Evolutionary conservation across 2,329 filamentous ascomycete species (phyloP), one percentile per base, ranked within the genome.

Genomic region (Venturia nashicola): DNA sequence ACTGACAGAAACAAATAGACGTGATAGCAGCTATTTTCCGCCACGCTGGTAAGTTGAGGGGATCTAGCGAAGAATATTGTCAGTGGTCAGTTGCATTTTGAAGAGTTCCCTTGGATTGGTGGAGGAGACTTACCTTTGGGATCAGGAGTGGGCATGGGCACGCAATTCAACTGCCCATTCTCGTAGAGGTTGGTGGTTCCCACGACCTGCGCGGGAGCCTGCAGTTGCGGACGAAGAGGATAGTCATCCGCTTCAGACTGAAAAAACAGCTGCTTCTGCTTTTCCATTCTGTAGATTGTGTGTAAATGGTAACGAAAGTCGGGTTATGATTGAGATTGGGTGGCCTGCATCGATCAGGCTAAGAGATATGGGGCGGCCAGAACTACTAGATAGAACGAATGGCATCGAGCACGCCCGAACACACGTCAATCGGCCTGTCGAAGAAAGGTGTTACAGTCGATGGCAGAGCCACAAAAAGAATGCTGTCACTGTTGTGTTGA

Each of bases 1-100:
- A 64, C 63, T 51, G 44, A 65, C 63, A 70, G 63, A 69, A 67
- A 46, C 66, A 67, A 12, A 69, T 54, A 6, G 61, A 64, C 32
- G 63, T 39, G 27, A 67, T 62, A 23, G 65, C 67, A 20, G 65
- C 39, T 32, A 66, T 51, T 44, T 68, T 68, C 8, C 68, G 62
- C 61, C 61, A 63, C 27, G 46, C 6, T 1, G 66, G 59, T 27
- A 69, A 46, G 60, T 69, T 69, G 44, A 69, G 36, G 2, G 68
- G 68, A 61, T 69, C 68, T 65, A 43, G 7, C n/a, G 20, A 32
- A 7, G 48, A 42, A 20, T 5, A 16, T 61, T 18, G 40, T 64
- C 16, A 63, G 62, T 7, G 2, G 6, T 51, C 34, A 16, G 32
- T 32, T 6, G 23, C 8, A 23, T 44, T n/a, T 36, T 14, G 14